Evolutionary conservation across 1,139 yeast species (phyloP).

Genomic region (Entelexis paramagnoliae): DNA sequence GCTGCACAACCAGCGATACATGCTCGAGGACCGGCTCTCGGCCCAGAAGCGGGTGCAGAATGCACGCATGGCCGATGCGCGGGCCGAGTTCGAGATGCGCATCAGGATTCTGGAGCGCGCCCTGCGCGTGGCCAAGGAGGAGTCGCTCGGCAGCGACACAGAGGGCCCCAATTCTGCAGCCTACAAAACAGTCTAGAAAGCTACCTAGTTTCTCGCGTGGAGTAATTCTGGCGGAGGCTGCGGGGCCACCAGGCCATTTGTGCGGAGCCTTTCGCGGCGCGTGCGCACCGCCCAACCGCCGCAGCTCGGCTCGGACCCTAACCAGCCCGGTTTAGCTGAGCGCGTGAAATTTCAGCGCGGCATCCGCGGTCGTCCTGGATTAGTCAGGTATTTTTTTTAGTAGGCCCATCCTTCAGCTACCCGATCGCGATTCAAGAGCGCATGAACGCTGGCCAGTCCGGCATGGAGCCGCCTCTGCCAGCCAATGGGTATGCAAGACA

Average conservation of each 20-base stretch:
- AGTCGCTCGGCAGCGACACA: not conserved
- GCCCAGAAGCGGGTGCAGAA: not conserved
- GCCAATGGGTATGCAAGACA: slow-evolving; percentile 8
- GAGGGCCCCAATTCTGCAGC: not conserved
- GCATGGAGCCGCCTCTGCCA: slow-evolving; percentile 11
- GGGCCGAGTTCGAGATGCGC: not conserved
- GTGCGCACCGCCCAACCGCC: not conserved
- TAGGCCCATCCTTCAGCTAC: not conserved
- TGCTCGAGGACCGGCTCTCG: not conserved
- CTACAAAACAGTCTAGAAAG: not conserved
- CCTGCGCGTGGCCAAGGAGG: not conserved
- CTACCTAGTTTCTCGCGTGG: no score
- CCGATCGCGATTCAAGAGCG: slow-evolving; percentile 9
- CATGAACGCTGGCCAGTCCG: slow-evolving; percentile 17
- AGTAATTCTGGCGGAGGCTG: no score
- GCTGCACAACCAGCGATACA: not conserved
- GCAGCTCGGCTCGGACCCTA: not conserved
- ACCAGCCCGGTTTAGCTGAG: not conserved
- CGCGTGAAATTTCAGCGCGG: slow-evolving; percentile 6
- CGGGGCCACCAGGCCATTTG: no score
- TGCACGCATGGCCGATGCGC: not conserved
- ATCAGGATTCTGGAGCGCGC: not conserved
- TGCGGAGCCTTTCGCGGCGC: no score
- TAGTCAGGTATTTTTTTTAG: slow-evolving; percentile 7
- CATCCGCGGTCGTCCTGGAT: slow-evolving; percentile 1